Conservation (phyloP, 1,284 basidiomycete species). For the Sparassis latifolia region DNA sequence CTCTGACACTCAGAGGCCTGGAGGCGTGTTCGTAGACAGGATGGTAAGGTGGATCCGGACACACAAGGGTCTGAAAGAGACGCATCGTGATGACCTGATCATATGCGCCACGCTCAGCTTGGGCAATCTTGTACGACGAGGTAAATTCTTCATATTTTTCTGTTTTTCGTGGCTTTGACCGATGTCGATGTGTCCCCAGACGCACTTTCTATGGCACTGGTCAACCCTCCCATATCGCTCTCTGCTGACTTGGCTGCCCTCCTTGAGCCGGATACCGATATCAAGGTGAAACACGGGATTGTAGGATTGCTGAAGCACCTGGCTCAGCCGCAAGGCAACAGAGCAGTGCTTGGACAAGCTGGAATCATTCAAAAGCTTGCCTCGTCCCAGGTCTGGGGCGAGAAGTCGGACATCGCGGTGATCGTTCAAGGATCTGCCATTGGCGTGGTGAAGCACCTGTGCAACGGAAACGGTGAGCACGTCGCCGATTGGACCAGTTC, state of each 20-base stretch:
- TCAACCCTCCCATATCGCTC: slow-evolving; percentile 45
- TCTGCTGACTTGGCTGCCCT: slow-evolving; percentile 33
- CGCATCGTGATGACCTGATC: slow-evolving; percentile 64
- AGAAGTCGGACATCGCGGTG: slow-evolving; percentile 71
- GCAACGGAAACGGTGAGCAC: slow-evolving; percentile 62
- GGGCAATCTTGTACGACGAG: slow-evolving; percentile 76
- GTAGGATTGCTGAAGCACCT: slow-evolving; percentile 82
- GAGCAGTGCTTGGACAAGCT: slow-evolving; percentile 53
- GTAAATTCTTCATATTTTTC: slow-evolving; percentile 33
- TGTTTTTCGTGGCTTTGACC: not conserved
- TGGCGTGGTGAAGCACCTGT: slow-evolving; percentile 85
- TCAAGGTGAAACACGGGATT: slow-evolving; percentile 81
- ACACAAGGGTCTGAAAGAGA: slow-evolving; percentile 31
- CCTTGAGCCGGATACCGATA: slow-evolving; percentile 42
- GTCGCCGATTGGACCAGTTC: not conserved
- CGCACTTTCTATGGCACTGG: slow-evolving; percentile 54
- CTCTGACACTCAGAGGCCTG: slow-evolving; percentile 46
- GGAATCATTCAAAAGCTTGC: slow-evolving; percentile 58
- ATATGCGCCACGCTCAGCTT: slow-evolving; percentile 80
- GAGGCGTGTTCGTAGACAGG: slow-evolving; percentile 65
- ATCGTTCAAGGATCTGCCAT: slow-evolving; percentile 86
- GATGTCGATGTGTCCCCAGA: slow-evolving; percentile 36
- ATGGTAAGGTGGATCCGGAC: slow-evolving; percentile 75
- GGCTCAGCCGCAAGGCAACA: slow-evolving; percentile 66
- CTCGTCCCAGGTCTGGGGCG: slow-evolving; percentile 66